A percentile compares a stretch with the other conserved stretches of the same genome.
Conservation (phyloP, 306 rosid genomes). For the Elaeagnus macrophylla region DNA sequence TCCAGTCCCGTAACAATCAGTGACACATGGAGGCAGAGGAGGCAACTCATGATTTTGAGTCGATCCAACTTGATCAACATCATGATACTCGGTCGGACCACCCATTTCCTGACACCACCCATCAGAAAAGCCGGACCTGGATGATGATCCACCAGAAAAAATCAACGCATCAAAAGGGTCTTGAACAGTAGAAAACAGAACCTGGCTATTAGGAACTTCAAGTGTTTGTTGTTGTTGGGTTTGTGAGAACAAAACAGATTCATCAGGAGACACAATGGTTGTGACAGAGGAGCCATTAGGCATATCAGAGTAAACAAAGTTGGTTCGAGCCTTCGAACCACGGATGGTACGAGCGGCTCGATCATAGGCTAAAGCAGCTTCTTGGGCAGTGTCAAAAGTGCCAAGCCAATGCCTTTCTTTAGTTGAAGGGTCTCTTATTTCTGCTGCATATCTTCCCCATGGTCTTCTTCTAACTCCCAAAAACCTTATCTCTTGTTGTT, state of each 20-base stretch:
- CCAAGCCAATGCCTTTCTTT: slow-evolving; percentile 17
- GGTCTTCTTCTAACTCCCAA: slow-evolving; percentile 20
- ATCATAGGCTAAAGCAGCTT: slow-evolving; percentile 20
- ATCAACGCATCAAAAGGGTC: slow-evolving; percentile 31
- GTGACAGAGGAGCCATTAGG: slow-evolving; percentile 17
- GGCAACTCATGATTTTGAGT: slow-evolving; percentile 20
- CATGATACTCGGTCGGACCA: slow-evolving; percentile 7
- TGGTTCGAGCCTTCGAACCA: slow-evolving; percentile 17
- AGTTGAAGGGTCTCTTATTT: slow-evolving; percentile 20
- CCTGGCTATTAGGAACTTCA: slow-evolving; percentile 3
- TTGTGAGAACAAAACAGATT: not conserved
- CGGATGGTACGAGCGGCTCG: slow-evolving; percentile 18
- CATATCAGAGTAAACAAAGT: slow-evolving; percentile 19
- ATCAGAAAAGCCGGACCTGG: too few relatives aligned
- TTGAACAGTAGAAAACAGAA: slow-evolving; percentile 9
- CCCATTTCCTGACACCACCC: too few relatives aligned
- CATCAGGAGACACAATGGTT: slow-evolving; percentile 15
- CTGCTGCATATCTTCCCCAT: slow-evolving; percentile 21
- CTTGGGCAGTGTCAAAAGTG: slow-evolving; percentile 16
- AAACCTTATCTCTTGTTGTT: slow-evolving; percentile 1
- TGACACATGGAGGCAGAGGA: slow-evolving; percentile 36
- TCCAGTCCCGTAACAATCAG: slow-evolving; percentile 13
- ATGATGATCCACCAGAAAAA: slow-evolving; percentile 9
- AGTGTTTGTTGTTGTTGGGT: slow-evolving; percentile 1
- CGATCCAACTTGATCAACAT: not conserved